Evolutionary conservation across 768 basidiomycete genomes (phyloP), one percentile per base, ranked within the genome.

Genomic region (Macrocybe gigantea): DNA sequence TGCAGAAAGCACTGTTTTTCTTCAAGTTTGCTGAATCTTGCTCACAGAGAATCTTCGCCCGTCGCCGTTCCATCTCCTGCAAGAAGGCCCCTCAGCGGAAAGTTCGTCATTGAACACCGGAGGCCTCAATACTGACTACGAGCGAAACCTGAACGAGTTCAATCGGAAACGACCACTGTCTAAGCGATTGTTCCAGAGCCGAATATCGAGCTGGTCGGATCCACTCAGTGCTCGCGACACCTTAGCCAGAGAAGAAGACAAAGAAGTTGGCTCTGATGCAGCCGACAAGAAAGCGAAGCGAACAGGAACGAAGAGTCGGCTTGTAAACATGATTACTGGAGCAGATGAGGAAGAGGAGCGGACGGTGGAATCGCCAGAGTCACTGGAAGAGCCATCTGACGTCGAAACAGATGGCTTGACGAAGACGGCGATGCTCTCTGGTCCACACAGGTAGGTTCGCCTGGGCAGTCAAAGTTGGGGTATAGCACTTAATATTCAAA

Each of bases 201-300:
- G 76, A 7, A 63, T 78, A 36, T 70, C 76, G 15, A 80, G 75
- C 55, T 79, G 78, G 81, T 72, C 78, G 4, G 79, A 79, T 52
- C 71, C 78, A 1, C 53, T 72, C 40, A 77, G 69, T 45, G 72
- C 71, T 22, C 64, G 67, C 41, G 67, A 63, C 30, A 51, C 62
- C 4, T 30, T 64, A 31, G 70, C 67, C 33, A 49, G 37, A 10
- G 53, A 56, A 38, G 53, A 55, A 47, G 45, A 53, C 13, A 53
- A 57, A 30, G 54, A 47, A 30, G 53, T 49, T 34, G 48, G 52
- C 40, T 52, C 57, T 5, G 48, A 30, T 42, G 42, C 12, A 31
- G 46, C 29, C 36, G 41, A 40, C 33, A 29, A n/a, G 22, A 43
- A 44, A 12, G 29, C 22, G 29, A 31, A 12, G 32, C 32, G 42